Percentiles rank a stretch among this genome's conserved stretches.
phyloP scores from a whole-genome alignment of 2,329 filamentous ascomycete genomes.

The Alternaria sp. region DNA sequence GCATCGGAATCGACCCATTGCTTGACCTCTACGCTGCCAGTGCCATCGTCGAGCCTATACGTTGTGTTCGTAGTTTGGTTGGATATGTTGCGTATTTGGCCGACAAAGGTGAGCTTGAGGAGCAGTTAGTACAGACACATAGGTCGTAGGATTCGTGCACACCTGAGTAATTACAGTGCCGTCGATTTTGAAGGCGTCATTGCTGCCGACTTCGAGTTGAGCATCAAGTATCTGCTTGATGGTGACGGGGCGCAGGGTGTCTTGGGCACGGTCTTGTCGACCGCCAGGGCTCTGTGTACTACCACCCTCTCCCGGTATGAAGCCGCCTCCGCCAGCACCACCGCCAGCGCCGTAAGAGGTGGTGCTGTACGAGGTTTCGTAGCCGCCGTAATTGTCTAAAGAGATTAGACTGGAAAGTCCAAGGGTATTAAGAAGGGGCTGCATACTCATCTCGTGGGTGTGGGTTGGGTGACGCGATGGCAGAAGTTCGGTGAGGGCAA shows the following conservation, averaged over 20 bases:
- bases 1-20: constrained; percentile 76
- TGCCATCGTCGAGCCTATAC: constrained; percentile 94
- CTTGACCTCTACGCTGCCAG: constrained; percentile 88
- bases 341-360: constrained; percentile 64
- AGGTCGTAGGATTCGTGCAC: constrained; percentile 8
- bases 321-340: constrained; percentile 64
- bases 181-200: constrained; percentile 79
- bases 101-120: constrained; percentile 80
- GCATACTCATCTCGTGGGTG: constrained; percentile 28
- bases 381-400: constrained; percentile 41
- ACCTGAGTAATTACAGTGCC: constrained; percentile 70
- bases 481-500: constrained; percentile 18
- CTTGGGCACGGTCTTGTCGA: constrained; percentile 68
- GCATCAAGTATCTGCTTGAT: constrained; percentile 93
- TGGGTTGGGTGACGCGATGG: constrained; percentile 16
- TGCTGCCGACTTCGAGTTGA: constrained; percentile 62
- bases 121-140: constrained; percentile 11
- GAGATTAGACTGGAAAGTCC: constrained; percentile 11
- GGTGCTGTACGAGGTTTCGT: constrained; percentile 54
- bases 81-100: constrained; percentile 86
- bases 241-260: constrained; percentile 90
- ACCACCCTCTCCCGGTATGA: constrained; percentile 61
- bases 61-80: constrained; percentile 90
- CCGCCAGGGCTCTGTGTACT: constrained; percentile 53
- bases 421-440: not conserved